Evolutionary conservation across 2,329 filamentous ascomycete species (phyloP).

Genomic region (Coniochaeta pulveracea): DNA sequence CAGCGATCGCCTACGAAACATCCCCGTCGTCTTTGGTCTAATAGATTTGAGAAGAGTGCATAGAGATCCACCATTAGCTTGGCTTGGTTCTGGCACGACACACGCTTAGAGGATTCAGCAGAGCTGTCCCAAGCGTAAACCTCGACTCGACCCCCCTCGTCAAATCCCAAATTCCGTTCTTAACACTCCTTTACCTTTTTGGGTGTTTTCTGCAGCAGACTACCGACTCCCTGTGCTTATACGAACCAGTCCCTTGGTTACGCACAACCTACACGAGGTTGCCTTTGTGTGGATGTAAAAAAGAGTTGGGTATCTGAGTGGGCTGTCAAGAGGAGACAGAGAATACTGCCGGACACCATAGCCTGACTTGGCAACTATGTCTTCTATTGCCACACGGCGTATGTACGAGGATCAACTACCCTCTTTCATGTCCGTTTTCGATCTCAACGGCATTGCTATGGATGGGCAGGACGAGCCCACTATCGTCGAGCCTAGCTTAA

Average conservation of each 20-base stretch:
- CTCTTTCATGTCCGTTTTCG: slow-evolving; percentile 67
- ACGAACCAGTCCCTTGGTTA: neutral
- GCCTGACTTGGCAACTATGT: slow-evolving; percentile 32
- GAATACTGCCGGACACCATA: neutral
- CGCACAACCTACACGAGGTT: neutral
- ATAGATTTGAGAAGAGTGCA: neutral
- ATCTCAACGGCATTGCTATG: slow-evolving; percentile 46
- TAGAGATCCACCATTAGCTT: neutral
- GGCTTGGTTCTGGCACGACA: neutral
- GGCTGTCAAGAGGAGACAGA: neutral
- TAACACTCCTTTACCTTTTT: slow-evolving; percentile 8
- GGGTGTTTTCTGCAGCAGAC: neutral
- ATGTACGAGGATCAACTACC: slow-evolving; percentile 61
- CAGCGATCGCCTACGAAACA: neutral
- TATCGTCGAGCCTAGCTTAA: slow-evolving; percentile 40
- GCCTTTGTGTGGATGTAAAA: neutral
- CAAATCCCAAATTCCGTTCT: slow-evolving; percentile 10
- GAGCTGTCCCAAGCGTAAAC: slow-evolving; percentile 30
- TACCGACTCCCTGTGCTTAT: neutral
- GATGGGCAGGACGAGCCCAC: slow-evolving; percentile 42
- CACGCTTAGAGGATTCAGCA: slow-evolving; percentile 33
- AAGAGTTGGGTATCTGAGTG: neutral
- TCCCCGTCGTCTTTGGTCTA: neutral
- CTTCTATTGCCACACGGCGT: slow-evolving; percentile 48
- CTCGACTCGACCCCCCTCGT: neutral